Conservation (phyloP, 2,329 filamentous ascomycete genomes). For the Fonsecaea pugnacius region DNA sequence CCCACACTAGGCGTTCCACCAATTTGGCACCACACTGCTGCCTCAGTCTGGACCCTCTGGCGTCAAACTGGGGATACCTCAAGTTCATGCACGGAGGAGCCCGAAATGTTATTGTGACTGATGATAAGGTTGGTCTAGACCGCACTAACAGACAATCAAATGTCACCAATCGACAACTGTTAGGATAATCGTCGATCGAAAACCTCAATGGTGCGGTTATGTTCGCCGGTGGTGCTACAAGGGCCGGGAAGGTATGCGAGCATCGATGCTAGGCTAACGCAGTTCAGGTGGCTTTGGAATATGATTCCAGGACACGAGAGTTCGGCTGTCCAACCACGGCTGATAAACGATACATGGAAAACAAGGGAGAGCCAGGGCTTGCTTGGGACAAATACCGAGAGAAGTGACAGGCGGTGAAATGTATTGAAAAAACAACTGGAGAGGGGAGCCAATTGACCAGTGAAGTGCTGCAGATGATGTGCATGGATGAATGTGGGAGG, state of each 20-base stretch:
- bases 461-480: neutral
- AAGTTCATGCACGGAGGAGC: neutral
- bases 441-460: neutral
- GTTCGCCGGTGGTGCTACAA: neutral
- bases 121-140: neutral
- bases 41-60: neutral
- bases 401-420: neutral
- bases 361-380: neutral
- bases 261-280: neutral
- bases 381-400: neutral
- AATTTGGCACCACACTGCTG: neutral
- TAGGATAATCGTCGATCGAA: neutral
- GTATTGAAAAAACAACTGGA: neutral
- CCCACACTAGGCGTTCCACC: neutral
- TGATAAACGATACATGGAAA: neutral
- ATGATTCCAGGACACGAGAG: neutral
- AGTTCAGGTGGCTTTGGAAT: neutral
- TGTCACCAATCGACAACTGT: neutral
- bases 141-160: neutral
- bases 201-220: neutral
- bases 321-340: neutral
- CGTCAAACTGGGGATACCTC: neutral
- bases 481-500: neutral
- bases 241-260: neutral
- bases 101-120: neutral